Conservation (phyloP, 1,139 yeast genomes). For the Suhomyces anneliseae region DNA sequence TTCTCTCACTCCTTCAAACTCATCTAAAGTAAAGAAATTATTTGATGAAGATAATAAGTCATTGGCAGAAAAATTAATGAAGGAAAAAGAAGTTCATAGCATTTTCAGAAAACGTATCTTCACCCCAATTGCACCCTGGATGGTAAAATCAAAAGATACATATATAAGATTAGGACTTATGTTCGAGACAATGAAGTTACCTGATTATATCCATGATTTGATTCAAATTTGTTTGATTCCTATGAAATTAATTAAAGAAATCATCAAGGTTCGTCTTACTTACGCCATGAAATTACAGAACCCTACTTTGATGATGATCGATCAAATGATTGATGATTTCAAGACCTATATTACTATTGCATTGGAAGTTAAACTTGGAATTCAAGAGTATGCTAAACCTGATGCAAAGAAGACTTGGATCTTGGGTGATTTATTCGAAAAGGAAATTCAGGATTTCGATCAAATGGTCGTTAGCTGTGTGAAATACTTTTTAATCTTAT, state of each 20-base stretch:
- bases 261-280: slow-evolving; percentile 69
- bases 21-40: slow-evolving; percentile 35
- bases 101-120: slow-evolving; percentile 64
- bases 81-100: slow-evolving; percentile 77
- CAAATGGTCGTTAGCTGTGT: slow-evolving; percentile 72
- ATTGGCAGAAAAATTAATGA: slow-evolving; percentile 82
- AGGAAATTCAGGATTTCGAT: slow-evolving; percentile 59
- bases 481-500: slow-evolving; percentile 64
- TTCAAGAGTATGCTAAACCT: slow-evolving; percentile 65
- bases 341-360: slow-evolving; percentile 76
- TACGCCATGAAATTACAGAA: slow-evolving; percentile 79
- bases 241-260: slow-evolving; percentile 74
- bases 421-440: slow-evolving; percentile 64
- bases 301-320: slow-evolving; percentile 95
- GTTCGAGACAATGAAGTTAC: slow-evolving; percentile 71
- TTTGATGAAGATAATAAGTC: slow-evolving; percentile 62
- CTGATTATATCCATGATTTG: slow-evolving; percentile 69
- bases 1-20: slow-evolving; percentile 30
- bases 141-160: slow-evolving; percentile 75
- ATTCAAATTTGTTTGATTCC: slow-evolving; percentile 75
- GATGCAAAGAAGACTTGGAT: slow-evolving; percentile 69
- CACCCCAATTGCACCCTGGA: slow-evolving; percentile 64
- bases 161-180: slow-evolving; percentile 61
- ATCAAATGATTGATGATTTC: slow-evolving; percentile 88
- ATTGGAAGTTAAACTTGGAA: slow-evolving; percentile 69